A percentile compares a stretch with the other conserved stretches of the same genome.
phyloP scores from a whole-genome alignment of 1,139 yeast genomes.

The Tardiomyces depauwii region DNA sequence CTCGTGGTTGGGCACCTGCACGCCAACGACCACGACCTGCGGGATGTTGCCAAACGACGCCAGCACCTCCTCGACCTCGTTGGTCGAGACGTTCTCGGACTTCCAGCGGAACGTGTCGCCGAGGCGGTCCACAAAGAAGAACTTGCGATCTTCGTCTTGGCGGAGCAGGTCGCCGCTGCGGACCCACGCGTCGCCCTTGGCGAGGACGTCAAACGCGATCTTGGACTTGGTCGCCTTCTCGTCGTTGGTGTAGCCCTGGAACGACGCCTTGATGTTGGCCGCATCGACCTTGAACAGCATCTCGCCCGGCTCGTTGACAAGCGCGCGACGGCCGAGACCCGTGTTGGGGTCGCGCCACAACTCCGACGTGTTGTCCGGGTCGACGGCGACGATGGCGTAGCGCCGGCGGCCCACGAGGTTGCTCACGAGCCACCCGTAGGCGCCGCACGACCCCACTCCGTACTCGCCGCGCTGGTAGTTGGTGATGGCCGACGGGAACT shows the following conservation, averaged over 20 bases:
- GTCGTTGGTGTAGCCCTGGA: slow-evolving; percentile 86
- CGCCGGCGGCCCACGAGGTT: slow-evolving; percentile 4
- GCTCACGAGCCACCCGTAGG: slow-evolving; percentile 59
- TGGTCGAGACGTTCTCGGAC: slow-evolving; percentile 89
- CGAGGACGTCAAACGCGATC: slow-evolving; percentile 59
- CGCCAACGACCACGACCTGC: slow-evolving; percentile 84
- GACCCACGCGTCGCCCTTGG: slow-evolving; percentile 85
- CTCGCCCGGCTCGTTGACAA: slow-evolving; percentile 72
- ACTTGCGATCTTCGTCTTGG: slow-evolving; percentile 55
- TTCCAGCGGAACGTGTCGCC: slow-evolving; percentile 98
- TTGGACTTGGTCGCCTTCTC: slow-evolving; percentile 69
- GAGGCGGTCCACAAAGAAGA: slow-evolving; percentile 82
- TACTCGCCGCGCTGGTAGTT: slow-evolving; percentile 66
- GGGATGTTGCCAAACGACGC: slow-evolving; percentile 34
- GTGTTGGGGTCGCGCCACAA: slow-evolving; percentile 60
- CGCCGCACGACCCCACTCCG: slow-evolving; percentile 86
- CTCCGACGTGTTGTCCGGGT: slow-evolving; percentile 67
- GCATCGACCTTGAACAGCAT: slow-evolving; percentile 69
- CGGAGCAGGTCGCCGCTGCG: slow-evolving; percentile 79
- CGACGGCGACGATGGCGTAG: slow-evolving; percentile 49
- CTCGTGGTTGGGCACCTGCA: slow-evolving; percentile 75
- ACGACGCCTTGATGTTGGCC: slow-evolving; percentile 35
- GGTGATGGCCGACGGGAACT: slow-evolving; percentile 85
- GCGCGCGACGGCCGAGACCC: slow-evolving; percentile 47
- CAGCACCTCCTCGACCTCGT: slow-evolving; percentile 82